Base-by-base conservation (phyloP, 177 flowering plant species). In the Vitis hybrid region DNA sequence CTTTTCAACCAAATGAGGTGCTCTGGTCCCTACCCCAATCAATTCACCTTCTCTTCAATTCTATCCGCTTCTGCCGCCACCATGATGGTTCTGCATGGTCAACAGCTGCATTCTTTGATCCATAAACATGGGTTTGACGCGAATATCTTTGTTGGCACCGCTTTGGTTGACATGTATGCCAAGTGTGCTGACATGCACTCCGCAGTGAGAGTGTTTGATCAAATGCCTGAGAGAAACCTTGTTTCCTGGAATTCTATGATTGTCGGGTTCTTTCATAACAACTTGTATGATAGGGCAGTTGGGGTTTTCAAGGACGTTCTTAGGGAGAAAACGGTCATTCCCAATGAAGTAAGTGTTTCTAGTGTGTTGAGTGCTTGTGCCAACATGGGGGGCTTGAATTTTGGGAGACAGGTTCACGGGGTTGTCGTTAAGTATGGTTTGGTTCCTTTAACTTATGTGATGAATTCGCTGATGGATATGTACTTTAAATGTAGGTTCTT, bases 231-330 rank as follows among this genome's bases (percentile, higher is more conserved):
- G 4, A 81, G 84, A 69, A 88, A 81, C 64, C 76, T 85, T 39
- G 93, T 88, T 68, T 78, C 90, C 39, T 91, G 94, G 94, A 86
- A 87, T 62, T 70, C 91, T 2, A 70, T 88, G 84, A 79, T 91
- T 49, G 87, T 79, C 26, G 91, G 93, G 31, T 84, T 72, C 50
- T 60, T 81, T 71, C 77, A 78, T 31, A 89, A 82, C 33, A 63
- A 62, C 71, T 33, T 76, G 12, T 80, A 74, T 70, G 76, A 80
- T 33, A 64, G 57, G 51, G 90, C 89, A 0, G n/a, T 81, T 70
- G 33, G 49, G 39, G 13, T 67, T 48, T 86, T 87, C 56, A 71
- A 60, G 55, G 77, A 68, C 61, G 70, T 86, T 69, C 26, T 86
- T 5, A 65, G 56, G 71, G 83, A 74, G 65, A 70, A 29, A 13